Evolutionary conservation across 129 eudicot genomes (phyloP), one percentile per base, ranked within the genome.

Genomic region (Artemisia annua): DNA sequence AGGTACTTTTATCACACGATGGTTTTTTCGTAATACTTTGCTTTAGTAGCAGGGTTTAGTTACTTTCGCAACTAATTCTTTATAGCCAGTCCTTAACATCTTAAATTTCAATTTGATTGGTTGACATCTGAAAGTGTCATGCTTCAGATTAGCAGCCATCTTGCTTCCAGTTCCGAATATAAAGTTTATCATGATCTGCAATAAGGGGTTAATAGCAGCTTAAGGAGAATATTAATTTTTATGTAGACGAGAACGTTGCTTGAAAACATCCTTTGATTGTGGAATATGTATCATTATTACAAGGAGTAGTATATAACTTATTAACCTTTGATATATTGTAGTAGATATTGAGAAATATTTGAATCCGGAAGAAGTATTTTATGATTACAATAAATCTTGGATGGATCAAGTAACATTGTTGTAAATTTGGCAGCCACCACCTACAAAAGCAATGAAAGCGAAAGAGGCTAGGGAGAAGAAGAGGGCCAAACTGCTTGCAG

Each of bases 401-500:
- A 56, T 18, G 28, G 14, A 18, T 14, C 62, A 56, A 39, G 10
- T 39, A 39, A 39, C 46, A 7, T 19, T 56, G 11, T 55, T 16
- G 22, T 17, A 15, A 17, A 56, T 17, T 18, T 56, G 60, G 24
- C 39, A 67, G 70, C 53, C 44, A 43, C 70, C n/a, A 44, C 70
- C 26, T 43, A 44, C 53, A 65, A 39, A 65, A 65, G 54, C 53
- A 63, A 63, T 65, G 70, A 17, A 16, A 3, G 53, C 28, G 4
- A 35, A 63, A 63, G 20, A 14, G 15, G 69, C 30, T 16, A 39
- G 26, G 28, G 67, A 63, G 20, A 63, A 4, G 49, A 35, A 63
- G 22, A 15, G 5, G 12, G 49, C 68, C 68, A 8, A 63, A 63
- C 68, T 63, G 68, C 15, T 63, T 32, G 68, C 50, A 16, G 50